Base-by-base conservation (phyloP, 139 green algal species). In the Chlorella sp. region DNA sequence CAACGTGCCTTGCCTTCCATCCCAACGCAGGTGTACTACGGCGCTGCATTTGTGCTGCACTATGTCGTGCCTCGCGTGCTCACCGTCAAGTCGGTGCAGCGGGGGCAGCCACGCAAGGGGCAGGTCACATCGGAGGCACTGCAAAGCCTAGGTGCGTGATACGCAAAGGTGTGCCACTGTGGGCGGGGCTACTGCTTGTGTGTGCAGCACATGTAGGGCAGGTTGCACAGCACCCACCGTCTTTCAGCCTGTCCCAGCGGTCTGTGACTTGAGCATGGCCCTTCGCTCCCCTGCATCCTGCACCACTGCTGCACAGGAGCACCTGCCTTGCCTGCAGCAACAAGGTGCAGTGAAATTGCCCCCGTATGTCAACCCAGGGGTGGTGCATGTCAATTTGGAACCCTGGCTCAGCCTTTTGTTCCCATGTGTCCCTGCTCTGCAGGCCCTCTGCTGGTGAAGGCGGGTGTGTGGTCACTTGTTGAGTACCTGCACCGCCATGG, bases 401-500 rank as follows among this genome's bases (percentile, higher is more conserved):
- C 9, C 7, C 48, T 57, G 5, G 48, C 9, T 16, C 48, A 16
- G 48, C 48, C 48, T 57, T 57, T 5, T 9, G n/a, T 18, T 68
- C 2, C 64, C 64, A 12, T 71, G 21, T 28, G 11, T 71, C 3
- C 21, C 64, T 18, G 64, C 1, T 12, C 7, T 73, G 19, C 93
- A 98, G 96, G 96, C 0, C 95, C 96, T 1, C 88, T 98, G 11
- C 86, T 89, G 0, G 92, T 98, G 26, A 98, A 98, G 91, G 96
- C 96, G 0, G 91, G 40, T 1, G 92, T 98, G 0, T 96, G 95
- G 94, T 93, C 91, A 5, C 14, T 95, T 0, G 96, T 98, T 30
- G 96, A 98, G 85, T 14, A 85, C 36, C 82, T 98, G 85, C 93
- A 98, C 57, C 30, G 28, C 0, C n/a, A 22, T 0, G 94, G 94